Percentiles rank a stretch among this genome's conserved stretches.
These are phyloP conservation scores for Amborella trichopoda DNA, from an alignment of 164 flowering plant genomes.

Conservation along the genomic window DNA sequence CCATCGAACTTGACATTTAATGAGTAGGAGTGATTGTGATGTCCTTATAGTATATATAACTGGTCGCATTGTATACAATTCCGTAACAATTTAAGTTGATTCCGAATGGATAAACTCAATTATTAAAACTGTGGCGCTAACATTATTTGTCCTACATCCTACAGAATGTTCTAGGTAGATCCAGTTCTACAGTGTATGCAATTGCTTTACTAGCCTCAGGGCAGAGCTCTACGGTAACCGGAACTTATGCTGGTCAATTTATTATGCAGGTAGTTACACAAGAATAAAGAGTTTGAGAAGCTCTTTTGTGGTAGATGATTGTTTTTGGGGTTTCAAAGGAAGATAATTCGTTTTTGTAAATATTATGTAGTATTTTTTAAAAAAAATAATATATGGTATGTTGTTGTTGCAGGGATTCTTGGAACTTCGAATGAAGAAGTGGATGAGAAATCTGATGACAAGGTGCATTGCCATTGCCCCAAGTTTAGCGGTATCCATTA, in stretches of 20 bases:
- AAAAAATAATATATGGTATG: background rate
- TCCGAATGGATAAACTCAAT: too few relatives aligned
- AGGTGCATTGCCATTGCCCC: conserved; percentile 69
- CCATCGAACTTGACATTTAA: too few relatives aligned
- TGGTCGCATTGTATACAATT: too few relatives aligned
- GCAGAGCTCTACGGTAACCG: conserved; percentile 83
- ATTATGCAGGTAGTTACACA: conserved; percentile 87
- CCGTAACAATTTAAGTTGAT: too few relatives aligned
- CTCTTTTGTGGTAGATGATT: background rate
- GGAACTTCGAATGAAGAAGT: conserved; percentile 59
- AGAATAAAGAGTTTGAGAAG: background rate
- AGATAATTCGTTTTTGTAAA: background rate
- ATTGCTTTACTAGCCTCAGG: conserved; percentile 80
- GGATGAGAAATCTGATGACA: conserved; percentile 60
- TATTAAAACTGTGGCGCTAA: too few relatives aligned
- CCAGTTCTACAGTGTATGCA: conserved; percentile 54
- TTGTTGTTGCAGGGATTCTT: conserved; percentile 46
- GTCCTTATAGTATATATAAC: too few relatives aligned
- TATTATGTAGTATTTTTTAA: background rate
- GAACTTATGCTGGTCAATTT: conserved; percentile 88
- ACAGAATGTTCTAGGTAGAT: conserved; percentile 69
- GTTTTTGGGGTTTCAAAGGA: background rate
- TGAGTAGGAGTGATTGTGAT: too few relatives aligned
- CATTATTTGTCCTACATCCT: too few relatives aligned
- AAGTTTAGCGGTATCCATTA: conserved; percentile 56